A percentile compares a stretch with the other conserved stretches of the same genome.
Evolutionary conservation across 2,329 filamentous ascomycete genomes (phyloP).

Genomic region (Colletotrichum liriopes): DNA sequence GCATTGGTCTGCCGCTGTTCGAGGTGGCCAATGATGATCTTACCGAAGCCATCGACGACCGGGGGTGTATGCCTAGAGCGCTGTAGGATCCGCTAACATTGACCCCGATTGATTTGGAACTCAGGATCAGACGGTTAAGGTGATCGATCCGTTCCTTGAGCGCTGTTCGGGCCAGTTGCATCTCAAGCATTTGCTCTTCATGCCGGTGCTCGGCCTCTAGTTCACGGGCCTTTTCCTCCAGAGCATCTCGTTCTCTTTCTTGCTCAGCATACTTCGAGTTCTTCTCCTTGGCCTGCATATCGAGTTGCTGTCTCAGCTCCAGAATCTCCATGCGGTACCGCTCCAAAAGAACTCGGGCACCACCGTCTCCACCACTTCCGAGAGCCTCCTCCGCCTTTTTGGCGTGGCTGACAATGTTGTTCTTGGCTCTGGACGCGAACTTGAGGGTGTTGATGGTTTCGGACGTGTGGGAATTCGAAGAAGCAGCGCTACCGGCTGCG

Average conservation of each 20-base stretch:
- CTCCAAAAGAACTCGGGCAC: conserved; percentile 89
- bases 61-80: conserved; percentile 69
- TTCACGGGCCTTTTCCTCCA: conserved; percentile 81
- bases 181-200: conserved; percentile 98
- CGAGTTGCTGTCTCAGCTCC: conserved; percentile 84
- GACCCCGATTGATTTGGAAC: conserved; percentile 95
- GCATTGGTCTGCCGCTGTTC: conserved; percentile 62
- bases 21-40: conserved; percentile 81
- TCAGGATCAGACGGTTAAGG: conserved; percentile 93
- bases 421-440: conserved; percentile 96
- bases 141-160: conserved; percentile 98
- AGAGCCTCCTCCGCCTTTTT: conserved; percentile 94
- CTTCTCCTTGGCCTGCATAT: conserved; percentile 82
- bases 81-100: conserved; percentile 84
- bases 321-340: conserved; percentile 94
- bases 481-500: conserved; percentile 79
- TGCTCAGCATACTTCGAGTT: conserved; percentile 75
- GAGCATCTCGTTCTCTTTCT: conserved; percentile 74
- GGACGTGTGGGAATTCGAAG: conserved; percentile 81
- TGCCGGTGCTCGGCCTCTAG: conserved; percentile 88
- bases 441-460: conserved; percentile 98
- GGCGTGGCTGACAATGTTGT: conserved; percentile 97
- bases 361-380: conserved; percentile 84
- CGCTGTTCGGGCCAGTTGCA: conserved; percentile 96
- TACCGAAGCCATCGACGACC: conserved; percentile 68